phyloP scores from a whole-genome alignment of 129 eudicot genomes.

The Tagetes patula region DNA sequence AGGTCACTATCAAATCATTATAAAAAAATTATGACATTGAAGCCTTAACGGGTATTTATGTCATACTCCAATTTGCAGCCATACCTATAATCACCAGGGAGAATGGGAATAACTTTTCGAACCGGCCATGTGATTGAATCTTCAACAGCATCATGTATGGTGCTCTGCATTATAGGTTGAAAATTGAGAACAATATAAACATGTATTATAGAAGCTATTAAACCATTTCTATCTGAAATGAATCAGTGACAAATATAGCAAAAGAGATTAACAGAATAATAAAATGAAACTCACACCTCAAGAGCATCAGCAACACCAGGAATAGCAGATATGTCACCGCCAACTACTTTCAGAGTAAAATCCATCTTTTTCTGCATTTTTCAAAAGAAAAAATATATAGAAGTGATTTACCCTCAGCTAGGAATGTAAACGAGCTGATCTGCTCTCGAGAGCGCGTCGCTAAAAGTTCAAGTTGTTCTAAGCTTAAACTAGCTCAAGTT shows the following conservation, averaged over 20 bases:
- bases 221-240: conserved; percentile 3
- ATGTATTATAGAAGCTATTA: background rate
- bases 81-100: conserved; percentile 97
- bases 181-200: background rate
- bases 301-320: conserved; percentile 92
- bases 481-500: background rate
- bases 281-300: conserved; percentile 54
- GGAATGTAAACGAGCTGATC: background rate
- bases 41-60: background rate
- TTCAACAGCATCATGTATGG: conserved; percentile 87
- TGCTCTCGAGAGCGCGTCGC: background rate
- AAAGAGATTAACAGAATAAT: background rate
- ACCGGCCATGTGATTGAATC: conserved; percentile 98
- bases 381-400: conserved; percentile 7
- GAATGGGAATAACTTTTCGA: conserved; percentile 82
- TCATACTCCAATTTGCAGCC: conserved; percentile 3
- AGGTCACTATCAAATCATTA: conserved; percentile 54
- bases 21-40: background rate
- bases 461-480: background rate
- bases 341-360: conserved; percentile 81
- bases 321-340: conserved; percentile 84
- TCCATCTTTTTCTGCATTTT: conserved; percentile 83
- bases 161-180: conserved; percentile 46
- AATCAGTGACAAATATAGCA: background rate
- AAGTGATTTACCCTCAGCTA: conserved; percentile 14